Evolutionary conservation across 1,284 basidiomycete species (phyloP).

Genomic region (Apiotrichum laibachii): DNA sequence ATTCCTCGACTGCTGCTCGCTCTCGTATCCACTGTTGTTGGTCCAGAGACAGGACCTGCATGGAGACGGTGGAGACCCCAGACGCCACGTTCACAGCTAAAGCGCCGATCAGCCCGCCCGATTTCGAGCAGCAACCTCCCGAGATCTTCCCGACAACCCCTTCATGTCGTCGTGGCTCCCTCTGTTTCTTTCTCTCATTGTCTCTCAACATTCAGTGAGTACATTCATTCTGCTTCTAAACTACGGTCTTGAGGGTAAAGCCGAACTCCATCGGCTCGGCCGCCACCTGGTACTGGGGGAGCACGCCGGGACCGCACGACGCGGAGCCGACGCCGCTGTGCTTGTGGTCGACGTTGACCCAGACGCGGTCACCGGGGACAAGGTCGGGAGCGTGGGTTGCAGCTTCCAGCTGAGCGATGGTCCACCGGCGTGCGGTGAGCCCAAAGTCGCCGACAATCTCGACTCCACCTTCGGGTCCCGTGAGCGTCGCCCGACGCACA

Average conservation of each 20-base stretch:
- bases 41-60: too few species aligned
- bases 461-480: background rate
- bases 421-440: conserved; percentile 26
- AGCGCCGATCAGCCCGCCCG: too few species aligned
- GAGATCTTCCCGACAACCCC: too few species aligned
- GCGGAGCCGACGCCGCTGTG: conserved; percentile 22
- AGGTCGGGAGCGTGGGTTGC: conserved; percentile 23
- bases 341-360: conserved; percentile 23
- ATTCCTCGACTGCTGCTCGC: too few species aligned
- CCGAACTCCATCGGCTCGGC: background rate
- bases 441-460: background rate
- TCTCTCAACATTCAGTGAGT: too few species aligned
- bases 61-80: too few species aligned
- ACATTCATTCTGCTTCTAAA: too few species aligned
- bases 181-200: too few species aligned
- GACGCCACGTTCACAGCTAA: too few species aligned
- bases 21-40: too few species aligned
- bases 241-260: background rate
- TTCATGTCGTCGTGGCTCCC: too few species aligned
- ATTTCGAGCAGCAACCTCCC: too few species aligned
- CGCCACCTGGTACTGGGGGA: background rate
- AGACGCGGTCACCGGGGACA: conserved; percentile 17
- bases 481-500: conserved; percentile 19
- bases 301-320: conserved; percentile 21
- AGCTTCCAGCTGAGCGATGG: conserved; percentile 17